These are phyloP conservation scores for Cercospora citrullina DNA, from an alignment of 2,329 filamentous ascomycete species.

Conservation along the genomic window DNA sequence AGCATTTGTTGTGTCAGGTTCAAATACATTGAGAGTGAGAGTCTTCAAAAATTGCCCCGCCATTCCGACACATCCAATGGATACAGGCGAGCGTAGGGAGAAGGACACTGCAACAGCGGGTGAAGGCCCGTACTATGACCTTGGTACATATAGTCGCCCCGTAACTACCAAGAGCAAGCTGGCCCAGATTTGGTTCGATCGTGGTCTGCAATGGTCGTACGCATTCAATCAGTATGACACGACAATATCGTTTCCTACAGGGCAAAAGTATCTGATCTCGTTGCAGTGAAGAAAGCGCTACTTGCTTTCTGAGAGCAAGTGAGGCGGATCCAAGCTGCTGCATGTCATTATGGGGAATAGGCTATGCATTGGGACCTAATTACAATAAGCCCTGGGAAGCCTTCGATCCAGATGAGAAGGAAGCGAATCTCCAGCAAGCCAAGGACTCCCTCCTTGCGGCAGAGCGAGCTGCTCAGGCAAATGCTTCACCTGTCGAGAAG, in stretches of 20 bases:
- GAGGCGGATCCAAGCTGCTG: slow-evolving; percentile 55
- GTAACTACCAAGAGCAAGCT: slow-evolving; percentile 55
- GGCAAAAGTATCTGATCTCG: not conserved
- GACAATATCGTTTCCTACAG: not conserved
- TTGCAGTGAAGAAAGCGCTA: slow-evolving; percentile 58
- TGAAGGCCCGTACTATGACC: slow-evolving; percentile 48
- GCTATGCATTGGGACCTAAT: slow-evolving; percentile 72
- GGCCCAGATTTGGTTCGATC: slow-evolving; percentile 68
- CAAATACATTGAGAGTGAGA: not conserved
- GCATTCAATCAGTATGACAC: slow-evolving; percentile 64
- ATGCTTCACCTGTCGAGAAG: slow-evolving; percentile 55
- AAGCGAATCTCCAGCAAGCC: slow-evolving; percentile 52
- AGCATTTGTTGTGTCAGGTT: not conserved
- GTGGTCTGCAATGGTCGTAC: slow-evolving; percentile 72
- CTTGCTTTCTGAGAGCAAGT: slow-evolving; percentile 64
- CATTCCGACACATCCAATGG: not conserved
- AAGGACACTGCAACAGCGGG: not conserved
- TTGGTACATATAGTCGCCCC: slow-evolving; percentile 59
- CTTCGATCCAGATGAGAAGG: slow-evolving; percentile 64
- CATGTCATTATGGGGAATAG: slow-evolving; percentile 69
- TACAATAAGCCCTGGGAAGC: slow-evolving; percentile 77
- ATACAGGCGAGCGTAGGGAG: not conserved
- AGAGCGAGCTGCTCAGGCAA: slow-evolving; percentile 34
- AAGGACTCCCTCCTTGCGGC: slow-evolving; percentile 51
- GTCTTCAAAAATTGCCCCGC: not conserved